Conservation (phyloP, 2,329 filamentous ascomycete species). For the Diaporthe batatas region DNA sequence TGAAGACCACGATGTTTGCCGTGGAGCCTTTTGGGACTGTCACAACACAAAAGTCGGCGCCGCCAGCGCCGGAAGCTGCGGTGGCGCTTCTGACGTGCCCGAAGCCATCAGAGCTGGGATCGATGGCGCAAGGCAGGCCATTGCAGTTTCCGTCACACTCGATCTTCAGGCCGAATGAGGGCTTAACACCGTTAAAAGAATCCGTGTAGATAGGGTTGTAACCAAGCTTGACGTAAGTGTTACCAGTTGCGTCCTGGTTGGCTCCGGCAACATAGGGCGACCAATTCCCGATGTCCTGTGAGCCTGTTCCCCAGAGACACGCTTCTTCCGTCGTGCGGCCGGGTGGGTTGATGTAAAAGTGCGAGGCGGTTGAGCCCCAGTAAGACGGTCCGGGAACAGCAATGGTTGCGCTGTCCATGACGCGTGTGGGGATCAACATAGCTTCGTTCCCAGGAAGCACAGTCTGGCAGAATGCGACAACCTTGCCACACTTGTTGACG, state of each 20-base stretch:
- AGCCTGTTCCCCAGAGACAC: conserved; percentile 78
- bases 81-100: conserved; percentile 71
- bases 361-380: conserved; percentile 80
- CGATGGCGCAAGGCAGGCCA: conserved; percentile 80
- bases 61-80: conserved; percentile 72
- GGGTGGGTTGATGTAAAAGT: conserved; percentile 86
- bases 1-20: conserved; percentile 76
- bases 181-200: conserved; percentile 68
- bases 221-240: conserved; percentile 81
- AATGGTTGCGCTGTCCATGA: conserved; percentile 68
- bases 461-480: conserved; percentile 83
- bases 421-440: conserved; percentile 84
- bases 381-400: conserved; percentile 79
- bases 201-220: conserved; percentile 82
- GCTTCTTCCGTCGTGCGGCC: conserved; percentile 70
- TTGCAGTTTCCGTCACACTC: conserved; percentile 77
- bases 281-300: conserved; percentile 80
- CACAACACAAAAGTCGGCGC: conserved; percentile 80
- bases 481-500: conserved; percentile 73
- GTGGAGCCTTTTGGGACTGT: conserved; percentile 76
- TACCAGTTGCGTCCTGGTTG: conserved; percentile 74
- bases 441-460: conserved; percentile 84
- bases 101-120: conserved; percentile 67
- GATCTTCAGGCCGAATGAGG: conserved; percentile 77
- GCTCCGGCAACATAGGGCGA: conserved; percentile 81